Percentiles rank a stretch among this genome's conserved stretches.
Conservation (phyloP, 495 filamentous ascomycete genomes). For the Cetradonia linearis region DNA sequence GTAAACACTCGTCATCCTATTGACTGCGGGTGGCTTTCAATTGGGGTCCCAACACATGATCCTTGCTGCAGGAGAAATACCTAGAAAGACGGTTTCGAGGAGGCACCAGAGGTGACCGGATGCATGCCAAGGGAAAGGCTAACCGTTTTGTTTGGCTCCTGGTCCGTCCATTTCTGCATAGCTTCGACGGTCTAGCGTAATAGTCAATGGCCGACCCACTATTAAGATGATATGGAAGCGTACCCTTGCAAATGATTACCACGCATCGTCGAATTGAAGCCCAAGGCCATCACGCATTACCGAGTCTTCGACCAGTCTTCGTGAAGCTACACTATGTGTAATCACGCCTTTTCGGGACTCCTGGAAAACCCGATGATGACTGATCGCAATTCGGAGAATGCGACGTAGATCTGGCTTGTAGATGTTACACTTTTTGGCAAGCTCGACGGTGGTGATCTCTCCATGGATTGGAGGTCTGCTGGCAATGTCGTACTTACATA, state of each 20-base stretch:
- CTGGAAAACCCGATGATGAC: slow-evolving; percentile 42
- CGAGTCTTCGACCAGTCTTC: slow-evolving; percentile 35
- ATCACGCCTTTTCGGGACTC: slow-evolving; percentile 34
- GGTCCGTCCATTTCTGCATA: slow-evolving; percentile 8
- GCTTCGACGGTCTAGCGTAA: slow-evolving; percentile 11
- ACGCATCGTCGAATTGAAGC: slow-evolving; percentile 25
- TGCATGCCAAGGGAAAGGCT: not conserved
- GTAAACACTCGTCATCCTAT: not conserved
- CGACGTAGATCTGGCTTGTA: slow-evolving; percentile 40
- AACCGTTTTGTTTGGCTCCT: slow-evolving; percentile 15
- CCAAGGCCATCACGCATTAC: slow-evolving; percentile 39
- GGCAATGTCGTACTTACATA: slow-evolving; percentile 32
- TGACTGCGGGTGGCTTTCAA: not conserved
- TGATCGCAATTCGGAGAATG: slow-evolving; percentile 47
- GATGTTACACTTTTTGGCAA: slow-evolving; percentile 34
- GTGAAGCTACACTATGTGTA: slow-evolving; percentile 41
- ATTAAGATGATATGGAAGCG: not conserved
- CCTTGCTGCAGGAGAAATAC: not conserved
- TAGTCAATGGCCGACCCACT: not conserved
- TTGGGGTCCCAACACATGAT: not conserved
- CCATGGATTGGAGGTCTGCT: slow-evolving; percentile 28
- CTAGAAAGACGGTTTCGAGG: not conserved
- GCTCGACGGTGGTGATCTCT: slow-evolving; percentile 35
- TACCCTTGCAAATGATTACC: slow-evolving; percentile 14
- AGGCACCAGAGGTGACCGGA: no score